Percentiles rank a stretch among this genome's conserved stretches.
phyloP scores from a whole-genome alignment of 2,329 filamentous ascomycete species.

The Cryphonectria parasitica region DNA sequence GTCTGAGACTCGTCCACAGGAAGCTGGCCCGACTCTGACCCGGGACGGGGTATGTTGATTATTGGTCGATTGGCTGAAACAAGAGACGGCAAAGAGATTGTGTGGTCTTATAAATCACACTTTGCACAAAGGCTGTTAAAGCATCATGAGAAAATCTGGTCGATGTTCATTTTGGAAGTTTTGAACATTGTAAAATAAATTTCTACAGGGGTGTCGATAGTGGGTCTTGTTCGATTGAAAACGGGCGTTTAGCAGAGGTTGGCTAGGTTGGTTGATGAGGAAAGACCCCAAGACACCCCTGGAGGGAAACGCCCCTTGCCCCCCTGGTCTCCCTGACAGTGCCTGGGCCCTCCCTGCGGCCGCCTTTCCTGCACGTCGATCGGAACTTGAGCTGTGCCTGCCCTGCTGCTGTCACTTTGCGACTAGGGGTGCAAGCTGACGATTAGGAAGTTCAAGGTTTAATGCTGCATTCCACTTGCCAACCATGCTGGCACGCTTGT shows the following conservation, averaged over 20 bases:
- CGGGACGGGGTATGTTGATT: not conserved
- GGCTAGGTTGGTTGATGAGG: not conserved
- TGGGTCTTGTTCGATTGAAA: not conserved
- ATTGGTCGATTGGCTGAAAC: not conserved
- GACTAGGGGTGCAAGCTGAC: not conserved
- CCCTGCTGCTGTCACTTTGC: conserved; percentile 11
- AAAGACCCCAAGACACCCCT: conserved; percentile 6
- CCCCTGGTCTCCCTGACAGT: not conserved
- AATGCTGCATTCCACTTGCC: conserved; percentile 4
- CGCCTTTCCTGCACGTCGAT: not conserved
- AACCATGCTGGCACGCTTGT: conserved; percentile 2
- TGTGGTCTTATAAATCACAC: not conserved
- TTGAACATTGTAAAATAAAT: conserved; percentile 14
- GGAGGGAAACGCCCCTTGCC: not conserved
- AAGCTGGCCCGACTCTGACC: not conserved
- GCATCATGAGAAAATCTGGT: conserved; percentile 8
- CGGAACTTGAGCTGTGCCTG: conserved; percentile 4
- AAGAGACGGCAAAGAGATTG: not conserved
- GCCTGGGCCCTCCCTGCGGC: not conserved
- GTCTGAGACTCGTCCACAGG: not conserved
- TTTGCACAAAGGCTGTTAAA: not conserved
- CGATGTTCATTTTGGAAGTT: not conserved
- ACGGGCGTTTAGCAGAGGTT: not conserved
- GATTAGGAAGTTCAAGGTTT: not conserved
- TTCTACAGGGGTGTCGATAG: conserved; percentile 17